Evolutionary conservation across 179 eudicot genomes (phyloP).

Genomic region (Gypsophila paniculata): DNA sequence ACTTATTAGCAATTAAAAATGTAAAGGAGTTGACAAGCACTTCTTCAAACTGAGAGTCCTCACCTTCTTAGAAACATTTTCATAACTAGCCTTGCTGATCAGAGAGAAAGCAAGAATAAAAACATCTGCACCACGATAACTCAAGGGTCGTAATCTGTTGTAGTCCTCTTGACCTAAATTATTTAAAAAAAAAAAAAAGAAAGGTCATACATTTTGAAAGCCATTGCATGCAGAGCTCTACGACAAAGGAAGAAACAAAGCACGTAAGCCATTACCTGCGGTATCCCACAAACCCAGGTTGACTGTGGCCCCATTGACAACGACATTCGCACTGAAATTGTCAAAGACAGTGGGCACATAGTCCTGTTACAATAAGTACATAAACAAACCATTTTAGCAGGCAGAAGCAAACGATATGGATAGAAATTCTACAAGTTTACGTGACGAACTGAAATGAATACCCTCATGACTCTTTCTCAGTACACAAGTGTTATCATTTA

Average conservation of each 20-base stretch:
- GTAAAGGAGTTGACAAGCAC: background rate
- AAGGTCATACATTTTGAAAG: too few species aligned
- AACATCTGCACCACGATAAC: slow-evolving; percentile 49
- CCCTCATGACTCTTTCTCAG: background rate
- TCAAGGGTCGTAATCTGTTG: slow-evolving; percentile 47
- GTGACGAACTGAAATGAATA: background rate
- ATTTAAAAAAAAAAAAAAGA: too few species aligned
- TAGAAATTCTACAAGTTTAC: background rate
- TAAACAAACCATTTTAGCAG: slow-evolving; percentile 1
- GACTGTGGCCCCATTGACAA: slow-evolving; percentile 45
- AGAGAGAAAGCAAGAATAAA: slow-evolving; percentile 44
- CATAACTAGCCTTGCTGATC: slow-evolving; percentile 48
- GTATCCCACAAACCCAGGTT: slow-evolving; percentile 48
- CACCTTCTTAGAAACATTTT: slow-evolving; percentile 49
- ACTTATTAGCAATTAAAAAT: slow-evolving; percentile 20
- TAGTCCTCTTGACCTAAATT: slow-evolving; percentile 52
- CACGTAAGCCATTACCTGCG: slow-evolving; percentile 30
- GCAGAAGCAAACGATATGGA: background rate
- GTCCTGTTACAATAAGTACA: slow-evolving; percentile 30
- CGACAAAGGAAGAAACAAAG: background rate
- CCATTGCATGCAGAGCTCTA: background rate
- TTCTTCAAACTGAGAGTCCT: background rate
- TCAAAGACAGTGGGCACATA: slow-evolving; percentile 46
- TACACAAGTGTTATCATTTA: background rate
- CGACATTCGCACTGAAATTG: slow-evolving; percentile 49